Percentiles rank a stretch among this genome's conserved stretches.
phyloP scores from a whole-genome alignment of 1,139 yeast genomes.

The Lodderomyces beijingensis region DNA sequence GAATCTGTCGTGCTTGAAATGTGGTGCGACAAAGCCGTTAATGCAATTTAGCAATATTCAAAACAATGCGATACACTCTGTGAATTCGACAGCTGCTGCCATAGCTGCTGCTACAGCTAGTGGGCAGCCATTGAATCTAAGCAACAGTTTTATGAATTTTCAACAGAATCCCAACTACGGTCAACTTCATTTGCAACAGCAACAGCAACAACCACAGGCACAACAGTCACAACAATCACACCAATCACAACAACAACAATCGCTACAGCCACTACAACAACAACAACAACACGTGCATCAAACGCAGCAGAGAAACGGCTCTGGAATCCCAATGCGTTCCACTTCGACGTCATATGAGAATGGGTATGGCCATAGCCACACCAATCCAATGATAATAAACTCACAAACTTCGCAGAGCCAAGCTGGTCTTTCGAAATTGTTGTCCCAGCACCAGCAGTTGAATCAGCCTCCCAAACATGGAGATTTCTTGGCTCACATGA shows the following conservation, averaged over 20 bases:
- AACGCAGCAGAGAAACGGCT: no score
- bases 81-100: conserved; percentile 47
- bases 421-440: no score
- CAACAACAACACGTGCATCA: no score
- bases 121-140: conserved; percentile 43
- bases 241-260: conserved; percentile 4
- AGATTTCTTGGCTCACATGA: no score
- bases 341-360: no score
- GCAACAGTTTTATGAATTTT: conserved; percentile 24
- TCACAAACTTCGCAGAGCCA: no score
- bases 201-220: conserved; percentile 1
- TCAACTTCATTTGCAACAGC: conserved; percentile 11
- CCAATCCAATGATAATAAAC: no score
- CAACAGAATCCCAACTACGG: conserved; percentile 24
- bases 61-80: conserved; percentile 25
- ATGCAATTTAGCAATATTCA: conserved; percentile 27
- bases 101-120: conserved; percentile 54
- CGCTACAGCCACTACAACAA: conserved; percentile 4
- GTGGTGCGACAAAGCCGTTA: conserved; percentile 73
- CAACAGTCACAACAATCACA: conserved; percentile 4
- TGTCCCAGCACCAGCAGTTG: no score
- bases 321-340: no score
- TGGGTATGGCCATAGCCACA: no score
- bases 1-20: conserved; percentile 78
- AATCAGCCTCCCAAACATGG: no score